These are phyloP conservation scores for Bryum argenteum DNA, from an alignment of 225 moss, liverwort and hornwort species.

Conservation along the genomic window DNA sequence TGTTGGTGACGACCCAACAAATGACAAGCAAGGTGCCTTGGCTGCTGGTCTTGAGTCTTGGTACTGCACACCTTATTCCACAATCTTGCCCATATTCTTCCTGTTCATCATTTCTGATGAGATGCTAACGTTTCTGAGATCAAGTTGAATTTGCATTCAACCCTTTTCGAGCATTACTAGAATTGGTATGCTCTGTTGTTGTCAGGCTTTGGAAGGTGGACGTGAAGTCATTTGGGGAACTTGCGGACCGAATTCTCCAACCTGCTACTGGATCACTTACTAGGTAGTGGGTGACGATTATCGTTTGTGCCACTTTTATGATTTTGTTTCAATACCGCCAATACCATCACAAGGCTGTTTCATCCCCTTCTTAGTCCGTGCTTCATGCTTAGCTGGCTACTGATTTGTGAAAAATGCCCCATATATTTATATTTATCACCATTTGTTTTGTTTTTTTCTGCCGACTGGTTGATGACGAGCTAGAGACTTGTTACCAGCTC, in stretches of 20 bases:
- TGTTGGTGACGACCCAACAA: conserved; percentile 78
- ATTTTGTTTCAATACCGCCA: neutral
- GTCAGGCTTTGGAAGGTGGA: conserved; percentile 95
- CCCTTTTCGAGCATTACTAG: neutral
- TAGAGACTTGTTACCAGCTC: too few species aligned
- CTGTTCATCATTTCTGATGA: neutral
- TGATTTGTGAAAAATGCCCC: too few species aligned
- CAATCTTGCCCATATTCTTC: neutral
- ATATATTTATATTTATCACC: too few species aligned
- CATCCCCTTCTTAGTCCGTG: too few species aligned
- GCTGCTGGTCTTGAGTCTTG: conserved; percentile 83
- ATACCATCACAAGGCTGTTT: neutral
- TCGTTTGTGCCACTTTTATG: neutral
- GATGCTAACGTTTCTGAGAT: conserved; percentile 1
- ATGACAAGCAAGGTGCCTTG: conserved; percentile 85
- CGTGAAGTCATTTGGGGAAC: conserved; percentile 73
- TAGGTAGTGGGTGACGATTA: conserved; percentile 10
- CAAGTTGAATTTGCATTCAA: neutral
- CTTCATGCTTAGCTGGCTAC: too few species aligned
- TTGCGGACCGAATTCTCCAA: conserved; percentile 63
- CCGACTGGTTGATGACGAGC: too few species aligned
- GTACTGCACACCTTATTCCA: conserved; percentile 36
- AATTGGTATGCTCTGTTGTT: neutral
- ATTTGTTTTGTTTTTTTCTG: too few species aligned
- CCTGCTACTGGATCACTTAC: conserved; percentile 34